phyloP scores from a whole-genome alignment of 78 protist species.

The Chrysochromulina parva region DNA sequence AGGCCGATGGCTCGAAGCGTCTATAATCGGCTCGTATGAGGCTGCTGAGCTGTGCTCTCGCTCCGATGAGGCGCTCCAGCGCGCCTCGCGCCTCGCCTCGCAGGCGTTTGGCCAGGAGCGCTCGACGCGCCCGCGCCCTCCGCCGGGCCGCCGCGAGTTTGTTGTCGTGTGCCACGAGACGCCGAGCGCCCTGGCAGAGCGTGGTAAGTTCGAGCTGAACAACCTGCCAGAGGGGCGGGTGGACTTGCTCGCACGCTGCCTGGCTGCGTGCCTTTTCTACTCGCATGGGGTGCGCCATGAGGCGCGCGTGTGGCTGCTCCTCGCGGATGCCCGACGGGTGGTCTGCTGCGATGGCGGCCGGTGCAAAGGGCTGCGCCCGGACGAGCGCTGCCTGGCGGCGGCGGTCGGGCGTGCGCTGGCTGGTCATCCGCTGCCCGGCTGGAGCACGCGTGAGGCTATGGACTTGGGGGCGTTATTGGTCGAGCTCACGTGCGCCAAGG shows the following conservation, averaged over 20 bases:
- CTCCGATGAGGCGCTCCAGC: no score
- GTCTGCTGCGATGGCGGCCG: neutral
- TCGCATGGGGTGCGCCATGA: neutral
- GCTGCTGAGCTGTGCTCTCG: no score
- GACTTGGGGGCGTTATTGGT: no score
- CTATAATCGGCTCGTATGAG: no score
- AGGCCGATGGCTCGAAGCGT: no score
- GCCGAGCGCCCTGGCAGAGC: neutral
- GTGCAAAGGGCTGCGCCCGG: neutral
- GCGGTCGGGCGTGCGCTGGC: neutral
- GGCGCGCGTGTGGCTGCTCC: neutral
- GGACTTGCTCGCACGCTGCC: neutral
- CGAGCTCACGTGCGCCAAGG: no score
- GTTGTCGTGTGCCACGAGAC: neutral
- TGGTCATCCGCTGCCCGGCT: neutral
- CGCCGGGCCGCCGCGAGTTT: neutral
- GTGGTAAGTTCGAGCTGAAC: neutral
- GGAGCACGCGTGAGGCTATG: no score
- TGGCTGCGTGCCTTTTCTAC: neutral
- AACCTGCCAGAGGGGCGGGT: neutral
- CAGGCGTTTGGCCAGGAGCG: no score
- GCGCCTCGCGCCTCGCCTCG: no score
- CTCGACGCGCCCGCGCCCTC: no score
- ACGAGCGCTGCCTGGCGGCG: neutral
- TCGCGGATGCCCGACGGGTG: neutral